A percentile compares a stretch with the other conserved stretches of the same genome.
These are phyloP conservation scores for Elsinoe perseae DNA, from an alignment of 2,329 filamentous ascomycete species.

Conservation along the genomic window DNA sequence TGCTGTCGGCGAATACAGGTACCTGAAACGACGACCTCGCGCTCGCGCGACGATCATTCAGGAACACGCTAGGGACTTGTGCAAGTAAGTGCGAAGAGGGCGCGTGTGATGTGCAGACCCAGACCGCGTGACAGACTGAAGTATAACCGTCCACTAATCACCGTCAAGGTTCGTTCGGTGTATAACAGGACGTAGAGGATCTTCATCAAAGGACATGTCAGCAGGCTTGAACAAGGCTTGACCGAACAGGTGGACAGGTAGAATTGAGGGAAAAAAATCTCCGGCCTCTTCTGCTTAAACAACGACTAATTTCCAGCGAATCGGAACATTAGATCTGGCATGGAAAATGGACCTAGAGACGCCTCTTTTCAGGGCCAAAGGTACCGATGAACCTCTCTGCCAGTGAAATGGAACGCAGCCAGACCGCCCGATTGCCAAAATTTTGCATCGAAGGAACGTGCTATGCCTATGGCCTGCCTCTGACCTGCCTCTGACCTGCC, in stretches of 20 bases:
- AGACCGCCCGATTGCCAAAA: slow-evolving; percentile 14
- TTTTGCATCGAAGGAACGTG: too few species aligned
- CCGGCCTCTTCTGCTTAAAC: not conserved
- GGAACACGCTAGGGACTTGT: not conserved
- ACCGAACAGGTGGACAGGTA: not conserved
- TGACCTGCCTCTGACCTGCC: too few species aligned
- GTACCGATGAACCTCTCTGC: slow-evolving; percentile 3
- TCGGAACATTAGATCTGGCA: slow-evolving; percentile 11
- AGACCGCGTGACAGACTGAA: not conserved
- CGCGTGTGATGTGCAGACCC: slow-evolving; percentile 7
- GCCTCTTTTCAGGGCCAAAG: not conserved
- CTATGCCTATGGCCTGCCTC: too few species aligned
- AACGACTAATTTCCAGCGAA: not conserved
- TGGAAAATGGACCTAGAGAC: too few species aligned
- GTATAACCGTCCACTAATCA: not conserved
- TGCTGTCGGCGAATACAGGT: not conserved
- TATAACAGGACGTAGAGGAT: not conserved
- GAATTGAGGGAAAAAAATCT: not conserved
- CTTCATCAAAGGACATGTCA: not conserved
- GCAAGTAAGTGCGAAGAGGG: not conserved
- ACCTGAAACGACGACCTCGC: slow-evolving; percentile 1
- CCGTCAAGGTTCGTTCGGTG: not conserved
- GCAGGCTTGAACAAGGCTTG: not conserved
- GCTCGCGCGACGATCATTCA: slow-evolving; percentile 10
- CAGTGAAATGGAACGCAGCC: too few species aligned